A percentile compares a stretch with the other conserved stretches of the same genome.
These are phyloP conservation scores for Stachybotrys chartarum DNA, from an alignment of 2,329 filamentous ascomycete genomes.

Conservation along the genomic window DNA sequence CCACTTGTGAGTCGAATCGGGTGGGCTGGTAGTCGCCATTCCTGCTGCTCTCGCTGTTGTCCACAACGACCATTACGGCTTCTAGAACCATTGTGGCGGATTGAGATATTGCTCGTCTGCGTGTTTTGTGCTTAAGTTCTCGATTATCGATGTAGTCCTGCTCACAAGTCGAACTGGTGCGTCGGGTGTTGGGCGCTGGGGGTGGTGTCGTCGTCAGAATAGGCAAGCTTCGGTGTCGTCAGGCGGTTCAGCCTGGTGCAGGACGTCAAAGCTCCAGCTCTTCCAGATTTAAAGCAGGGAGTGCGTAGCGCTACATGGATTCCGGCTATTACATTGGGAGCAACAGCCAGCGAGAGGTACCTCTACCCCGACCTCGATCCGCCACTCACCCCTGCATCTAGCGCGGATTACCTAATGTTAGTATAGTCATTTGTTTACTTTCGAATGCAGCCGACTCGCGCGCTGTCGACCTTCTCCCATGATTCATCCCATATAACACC, in stretches of 20 bases:
- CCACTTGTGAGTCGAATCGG: slow-evolving; percentile 91
- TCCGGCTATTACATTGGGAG: too few species aligned
- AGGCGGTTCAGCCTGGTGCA: slow-evolving; percentile 38
- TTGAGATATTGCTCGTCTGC: slow-evolving; percentile 2
- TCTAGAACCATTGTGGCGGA: slow-evolving; percentile 85
- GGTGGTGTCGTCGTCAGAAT: slow-evolving; percentile 3
- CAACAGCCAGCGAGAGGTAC: background rate
- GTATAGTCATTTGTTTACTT: slow-evolving; percentile 19
- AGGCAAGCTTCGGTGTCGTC: slow-evolving; percentile 28
- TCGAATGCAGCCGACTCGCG: background rate
- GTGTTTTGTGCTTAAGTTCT: too few species aligned
- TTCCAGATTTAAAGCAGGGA: background rate
- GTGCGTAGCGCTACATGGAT: too few species aligned
- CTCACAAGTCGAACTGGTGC: too few species aligned
- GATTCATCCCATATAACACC: background rate
- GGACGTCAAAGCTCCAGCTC: background rate
- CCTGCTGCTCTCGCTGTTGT: slow-evolving; percentile 97
- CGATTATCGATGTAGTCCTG: too few species aligned
- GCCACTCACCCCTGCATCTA: slow-evolving; percentile 10
- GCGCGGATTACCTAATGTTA: slow-evolving; percentile 15
- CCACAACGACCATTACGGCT: slow-evolving; percentile 98
- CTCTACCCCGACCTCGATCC: background rate
- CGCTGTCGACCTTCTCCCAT: background rate
- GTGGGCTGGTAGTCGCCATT: slow-evolving; percentile 92
- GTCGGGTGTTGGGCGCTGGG: background rate